Percentiles rank a stretch among this genome's conserved stretches.
Evolutionary conservation across 108 stramenopile genomes (phyloP).

Genomic region (Nannochloropsis gaditana): DNA sequence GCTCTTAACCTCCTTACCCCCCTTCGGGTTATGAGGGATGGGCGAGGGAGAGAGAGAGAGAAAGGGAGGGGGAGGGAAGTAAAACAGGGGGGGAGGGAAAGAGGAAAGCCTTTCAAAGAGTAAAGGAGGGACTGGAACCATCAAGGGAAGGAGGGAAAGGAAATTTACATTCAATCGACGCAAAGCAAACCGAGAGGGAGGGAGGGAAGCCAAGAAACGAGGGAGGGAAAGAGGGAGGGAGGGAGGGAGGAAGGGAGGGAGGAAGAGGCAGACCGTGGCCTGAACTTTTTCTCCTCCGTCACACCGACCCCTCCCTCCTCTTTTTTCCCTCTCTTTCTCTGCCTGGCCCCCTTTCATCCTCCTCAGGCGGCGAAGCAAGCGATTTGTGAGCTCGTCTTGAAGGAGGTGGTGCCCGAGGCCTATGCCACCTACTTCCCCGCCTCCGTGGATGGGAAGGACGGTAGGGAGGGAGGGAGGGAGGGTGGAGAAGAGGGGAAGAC

Average conservation of each 20-base stretch:
- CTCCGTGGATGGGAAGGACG: slow-evolving; percentile 21
- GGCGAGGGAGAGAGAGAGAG: too few species aligned
- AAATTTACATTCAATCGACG: too few species aligned
- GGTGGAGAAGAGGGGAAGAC: background rate
- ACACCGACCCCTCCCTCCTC: background rate
- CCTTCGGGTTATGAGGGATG: too few species aligned
- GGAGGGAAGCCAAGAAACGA: too few species aligned
- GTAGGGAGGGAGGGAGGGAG: slow-evolving; percentile 22
- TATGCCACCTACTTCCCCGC: slow-evolving; percentile 56
- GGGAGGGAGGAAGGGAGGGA: background rate
- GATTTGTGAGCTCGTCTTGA: background rate
- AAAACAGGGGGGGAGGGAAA: too few species aligned
- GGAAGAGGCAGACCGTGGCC: background rate
- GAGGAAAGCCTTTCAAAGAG: too few species aligned
- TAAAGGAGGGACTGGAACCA: too few species aligned
- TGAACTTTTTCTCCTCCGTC: background rate
- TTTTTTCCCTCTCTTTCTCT: background rate
- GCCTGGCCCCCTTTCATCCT: too few species aligned
- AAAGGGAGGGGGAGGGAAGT: too few species aligned
- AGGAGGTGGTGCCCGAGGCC: slow-evolving; percentile 50
- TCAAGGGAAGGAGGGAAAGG: too few species aligned
- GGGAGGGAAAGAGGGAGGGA: background rate
- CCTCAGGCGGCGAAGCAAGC: background rate
- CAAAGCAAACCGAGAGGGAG: too few species aligned
- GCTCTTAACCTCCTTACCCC: too few species aligned